Conservation (phyloP, 2,329 filamentous ascomycete genomes). For the Ceratocystis lukuohia region DNA sequence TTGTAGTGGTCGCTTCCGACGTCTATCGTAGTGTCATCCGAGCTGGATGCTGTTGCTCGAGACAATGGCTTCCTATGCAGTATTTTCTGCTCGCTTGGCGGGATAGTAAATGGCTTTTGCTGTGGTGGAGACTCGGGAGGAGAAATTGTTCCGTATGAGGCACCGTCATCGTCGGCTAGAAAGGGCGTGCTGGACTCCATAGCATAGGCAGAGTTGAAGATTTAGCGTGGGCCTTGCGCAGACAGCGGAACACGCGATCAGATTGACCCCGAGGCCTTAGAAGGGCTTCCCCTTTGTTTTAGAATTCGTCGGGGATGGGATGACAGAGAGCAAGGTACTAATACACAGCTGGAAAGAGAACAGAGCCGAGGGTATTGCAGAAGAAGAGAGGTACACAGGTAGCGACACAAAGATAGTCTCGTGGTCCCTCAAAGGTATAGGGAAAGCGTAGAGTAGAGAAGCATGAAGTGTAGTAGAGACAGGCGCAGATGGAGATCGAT, state of each 20-base stretch:
- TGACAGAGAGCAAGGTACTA: slow-evolving; percentile 6
- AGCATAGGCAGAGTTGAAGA: not conserved
- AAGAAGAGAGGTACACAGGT: not conserved
- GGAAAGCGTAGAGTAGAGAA: not conserved
- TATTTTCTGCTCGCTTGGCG: not conserved
- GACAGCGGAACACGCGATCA: not conserved
- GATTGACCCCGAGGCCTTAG: not conserved
- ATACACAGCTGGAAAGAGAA: not conserved
- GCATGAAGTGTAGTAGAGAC: not conserved
- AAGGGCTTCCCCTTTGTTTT: not conserved
- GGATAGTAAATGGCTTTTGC: slow-evolving; percentile 4
- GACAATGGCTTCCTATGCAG: not conserved
- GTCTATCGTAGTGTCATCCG: slow-evolving; percentile 10
- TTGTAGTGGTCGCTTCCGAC: slow-evolving; percentile 24
- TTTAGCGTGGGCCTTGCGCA: not conserved
- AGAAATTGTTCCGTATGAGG: slow-evolving; percentile 17
- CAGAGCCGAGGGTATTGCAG: slow-evolving; percentile 6
- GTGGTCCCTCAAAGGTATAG: not conserved
- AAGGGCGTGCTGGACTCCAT: slow-evolving; percentile 17
- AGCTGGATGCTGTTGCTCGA: not conserved
- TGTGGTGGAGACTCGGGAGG: slow-evolving; percentile 15
- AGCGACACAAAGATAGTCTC: not conserved
- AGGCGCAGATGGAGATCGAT: not conserved
- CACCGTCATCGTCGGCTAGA: slow-evolving; percentile 13
- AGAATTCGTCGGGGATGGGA: not conserved